phyloP scores from a whole-genome alignment of 2,329 filamentous ascomycete species.

The Aspergillus puulaauensis region DNA sequence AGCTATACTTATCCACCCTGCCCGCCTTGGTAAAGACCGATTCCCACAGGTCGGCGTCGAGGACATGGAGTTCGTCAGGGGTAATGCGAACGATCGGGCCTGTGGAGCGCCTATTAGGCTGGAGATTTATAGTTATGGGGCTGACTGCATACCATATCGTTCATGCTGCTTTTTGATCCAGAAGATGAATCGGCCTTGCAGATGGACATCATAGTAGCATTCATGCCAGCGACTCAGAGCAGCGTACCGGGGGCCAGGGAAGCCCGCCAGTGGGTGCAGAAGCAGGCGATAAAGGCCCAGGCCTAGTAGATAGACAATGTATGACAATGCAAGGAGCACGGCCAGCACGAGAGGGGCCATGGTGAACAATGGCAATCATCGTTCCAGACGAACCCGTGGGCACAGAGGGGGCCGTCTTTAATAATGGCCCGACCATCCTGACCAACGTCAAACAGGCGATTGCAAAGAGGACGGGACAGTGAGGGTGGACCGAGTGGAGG shows the following conservation, averaged over 20 bases:
- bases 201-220: constrained; percentile 16
- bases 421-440: too few species aligned
- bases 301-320: not conserved
- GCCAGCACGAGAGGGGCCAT: not conserved
- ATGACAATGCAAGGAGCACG: constrained; percentile 33
- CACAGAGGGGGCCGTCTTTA: too few species aligned
- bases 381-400: too few species aligned
- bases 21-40: constrained; percentile 15
- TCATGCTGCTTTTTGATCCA: constrained; percentile 16
- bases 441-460: too few species aligned
- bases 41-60: constrained; percentile 16
- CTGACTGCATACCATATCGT: constrained; percentile 9
- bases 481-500: too few species aligned
- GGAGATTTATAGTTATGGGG: too few species aligned
- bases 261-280: constrained; percentile 13
- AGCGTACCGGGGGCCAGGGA: constrained; percentile 16
- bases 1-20: constrained; percentile 14
- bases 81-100: constrained; percentile 19
- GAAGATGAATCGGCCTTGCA: constrained; percentile 15
- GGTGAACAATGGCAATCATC: too few species aligned
- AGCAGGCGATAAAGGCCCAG: constrained; percentile 12
- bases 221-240: constrained; percentile 17
- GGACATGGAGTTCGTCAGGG: constrained; percentile 17
- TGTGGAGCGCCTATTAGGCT: not conserved
- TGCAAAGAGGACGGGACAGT: too few species aligned